Percentiles rank a stretch among this genome's conserved stretches.
Evolutionary conservation across 495 filamentous ascomycete species (phyloP).

Genomic region (Eremomyces bilateralis): DNA sequence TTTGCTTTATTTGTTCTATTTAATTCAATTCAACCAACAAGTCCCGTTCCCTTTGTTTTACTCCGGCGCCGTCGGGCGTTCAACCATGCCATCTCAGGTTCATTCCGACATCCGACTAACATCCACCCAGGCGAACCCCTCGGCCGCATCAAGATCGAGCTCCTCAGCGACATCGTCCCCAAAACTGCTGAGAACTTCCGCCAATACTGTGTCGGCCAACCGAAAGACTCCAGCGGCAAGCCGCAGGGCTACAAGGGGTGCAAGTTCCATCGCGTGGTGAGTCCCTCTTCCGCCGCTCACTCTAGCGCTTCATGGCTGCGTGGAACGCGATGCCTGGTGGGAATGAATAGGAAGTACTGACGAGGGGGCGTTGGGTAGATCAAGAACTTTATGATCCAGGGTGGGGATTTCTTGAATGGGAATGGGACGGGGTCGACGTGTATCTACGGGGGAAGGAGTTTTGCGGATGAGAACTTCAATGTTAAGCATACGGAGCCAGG

Average conservation of each 20-base stretch:
- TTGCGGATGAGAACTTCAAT: conserved; percentile 76
- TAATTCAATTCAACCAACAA: background rate
- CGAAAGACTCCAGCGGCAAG: conserved; percentile 53
- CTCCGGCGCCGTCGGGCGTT: background rate
- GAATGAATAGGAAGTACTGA: too few relatives aligned
- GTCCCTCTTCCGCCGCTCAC: conserved; percentile 15
- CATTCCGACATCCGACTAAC: background rate
- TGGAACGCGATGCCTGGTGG: too few relatives aligned
- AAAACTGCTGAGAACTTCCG: conserved; percentile 93
- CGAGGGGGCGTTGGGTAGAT: too few relatives aligned
- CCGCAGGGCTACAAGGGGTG: conserved; percentile 84
- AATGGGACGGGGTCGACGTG: conserved; percentile 75
- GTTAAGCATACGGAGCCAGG: conserved; percentile 59
- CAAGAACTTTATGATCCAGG: conserved; percentile 93
- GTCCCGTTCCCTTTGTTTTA: background rate
- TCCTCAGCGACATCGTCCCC: conserved; percentile 67
- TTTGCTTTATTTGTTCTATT: background rate
- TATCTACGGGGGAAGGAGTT: conserved; percentile 63
- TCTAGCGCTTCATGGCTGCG: background rate
- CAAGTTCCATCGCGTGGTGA: conserved; percentile 86
- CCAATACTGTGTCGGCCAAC: conserved; percentile 90
- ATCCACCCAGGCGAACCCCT: conserved; percentile 51
- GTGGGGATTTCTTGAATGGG: conserved; percentile 88
- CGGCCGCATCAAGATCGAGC: conserved; percentile 82
- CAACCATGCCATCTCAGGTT: background rate